These are phyloP conservation scores for Aspergillus funiculosus DNA, from an alignment of 495 filamentous ascomycete genomes.

Conservation along the genomic window DNA sequence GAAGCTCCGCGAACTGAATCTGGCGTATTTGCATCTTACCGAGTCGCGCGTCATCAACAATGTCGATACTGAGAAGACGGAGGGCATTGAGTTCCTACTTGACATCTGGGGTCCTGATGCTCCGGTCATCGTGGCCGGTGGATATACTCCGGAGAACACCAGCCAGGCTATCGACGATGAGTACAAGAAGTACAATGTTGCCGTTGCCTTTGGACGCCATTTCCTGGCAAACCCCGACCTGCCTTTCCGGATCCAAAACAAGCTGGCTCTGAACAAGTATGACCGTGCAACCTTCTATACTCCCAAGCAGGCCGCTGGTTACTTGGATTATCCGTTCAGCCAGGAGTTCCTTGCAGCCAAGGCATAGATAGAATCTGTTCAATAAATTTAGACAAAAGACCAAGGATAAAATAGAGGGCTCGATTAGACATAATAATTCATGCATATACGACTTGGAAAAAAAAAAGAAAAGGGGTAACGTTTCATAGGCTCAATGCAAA, in stretches of 20 bases:
- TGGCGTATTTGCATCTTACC: slow-evolving; percentile 54
- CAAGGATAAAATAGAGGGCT: too few species aligned
- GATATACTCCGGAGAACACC: slow-evolving; percentile 37
- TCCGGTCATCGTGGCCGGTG: slow-evolving; percentile 56
- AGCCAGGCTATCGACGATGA: slow-evolving; percentile 41
- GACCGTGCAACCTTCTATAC: slow-evolving; percentile 53
- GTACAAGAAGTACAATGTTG: slow-evolving; percentile 45
- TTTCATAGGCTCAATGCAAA: too few species aligned
- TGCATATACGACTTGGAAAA: too few species aligned
- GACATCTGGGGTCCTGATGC: slow-evolving; percentile 35
- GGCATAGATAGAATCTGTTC: too few species aligned
- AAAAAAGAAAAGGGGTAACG: too few species aligned
- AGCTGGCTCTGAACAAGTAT: slow-evolving; percentile 47
- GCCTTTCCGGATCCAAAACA: slow-evolving; percentile 51
- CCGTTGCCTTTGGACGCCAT: slow-evolving; percentile 54
- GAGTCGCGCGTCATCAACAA: slow-evolving; percentile 14
- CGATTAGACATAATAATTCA: too few species aligned
- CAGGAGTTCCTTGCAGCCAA: too few species aligned
- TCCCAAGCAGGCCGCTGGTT: slow-evolving; percentile 41
- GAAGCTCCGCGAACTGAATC: slow-evolving; percentile 39
- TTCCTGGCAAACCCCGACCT: slow-evolving; percentile 69
- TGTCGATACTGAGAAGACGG: slow-evolving; percentile 27
- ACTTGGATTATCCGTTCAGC: slow-evolving; percentile 48
- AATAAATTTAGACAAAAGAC: too few species aligned
- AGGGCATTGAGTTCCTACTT: slow-evolving; percentile 42